Evolutionary conservation across 352 stramenopile genomes (phyloP).

Genomic region (Thraustochytrium striatum): DNA sequence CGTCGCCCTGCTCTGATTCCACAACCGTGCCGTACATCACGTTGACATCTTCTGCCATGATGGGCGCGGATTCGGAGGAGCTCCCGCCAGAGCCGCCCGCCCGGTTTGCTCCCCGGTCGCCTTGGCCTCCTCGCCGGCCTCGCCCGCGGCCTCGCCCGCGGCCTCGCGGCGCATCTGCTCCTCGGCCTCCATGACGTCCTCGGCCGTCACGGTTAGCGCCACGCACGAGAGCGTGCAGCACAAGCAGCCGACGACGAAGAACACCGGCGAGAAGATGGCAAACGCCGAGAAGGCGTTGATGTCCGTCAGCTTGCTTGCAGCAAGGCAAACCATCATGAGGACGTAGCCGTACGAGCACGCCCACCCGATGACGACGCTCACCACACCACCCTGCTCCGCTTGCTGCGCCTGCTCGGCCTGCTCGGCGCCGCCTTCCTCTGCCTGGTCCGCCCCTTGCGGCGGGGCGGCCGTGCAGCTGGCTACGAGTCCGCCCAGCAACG

Average conservation of each 20-base stretch:
- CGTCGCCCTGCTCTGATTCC: neutral
- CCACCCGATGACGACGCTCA: neutral
- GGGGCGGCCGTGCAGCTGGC: neutral
- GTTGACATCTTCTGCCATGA: no score
- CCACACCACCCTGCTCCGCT: no score
- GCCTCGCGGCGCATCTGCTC: neutral
- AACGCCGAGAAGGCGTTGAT: slow-evolving; percentile 34
- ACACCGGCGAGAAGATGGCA: slow-evolving; percentile 44
- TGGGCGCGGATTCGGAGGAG: no score
- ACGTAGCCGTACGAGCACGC: slow-evolving; percentile 13
- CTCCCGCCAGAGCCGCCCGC: no score
- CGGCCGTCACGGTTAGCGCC: slow-evolving; percentile 22
- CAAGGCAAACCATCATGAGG: slow-evolving; percentile 19
- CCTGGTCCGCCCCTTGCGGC: neutral
- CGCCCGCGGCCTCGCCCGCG: neutral
- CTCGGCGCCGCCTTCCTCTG: neutral
- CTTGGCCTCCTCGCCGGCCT: slow-evolving; percentile 1
- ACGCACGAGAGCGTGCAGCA: slow-evolving; percentile 13
- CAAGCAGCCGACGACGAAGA: slow-evolving; percentile 38
- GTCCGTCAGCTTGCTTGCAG: slow-evolving; percentile 27
- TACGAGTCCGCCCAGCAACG: neutral
- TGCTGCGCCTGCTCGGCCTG: neutral
- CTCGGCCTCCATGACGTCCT: slow-evolving; percentile 10
- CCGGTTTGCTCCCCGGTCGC: neutral
- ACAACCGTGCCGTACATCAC: no score